Evolutionary conservation across 1,139 yeast species (phyloP).

Genomic region (Diutina catenulata): DNA sequence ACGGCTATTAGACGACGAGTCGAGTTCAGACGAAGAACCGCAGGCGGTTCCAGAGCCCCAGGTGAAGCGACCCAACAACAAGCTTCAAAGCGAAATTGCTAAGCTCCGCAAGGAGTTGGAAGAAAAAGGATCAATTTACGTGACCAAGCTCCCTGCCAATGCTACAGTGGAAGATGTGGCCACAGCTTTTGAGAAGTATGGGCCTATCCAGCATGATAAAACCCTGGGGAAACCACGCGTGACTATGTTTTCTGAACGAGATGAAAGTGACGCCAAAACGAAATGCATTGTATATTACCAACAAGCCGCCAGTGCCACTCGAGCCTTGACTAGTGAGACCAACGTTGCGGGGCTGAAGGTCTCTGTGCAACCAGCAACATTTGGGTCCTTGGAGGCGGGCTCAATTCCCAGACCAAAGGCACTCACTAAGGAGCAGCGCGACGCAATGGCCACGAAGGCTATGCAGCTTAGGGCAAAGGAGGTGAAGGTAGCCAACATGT

Average conservation of each 20-base stretch:
- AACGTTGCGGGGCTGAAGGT: too few relatives aligned
- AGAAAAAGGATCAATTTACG: neutral
- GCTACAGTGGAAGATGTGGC: neutral
- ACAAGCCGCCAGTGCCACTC: neutral
- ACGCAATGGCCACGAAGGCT: too few relatives aligned
- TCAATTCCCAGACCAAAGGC: too few relatives aligned
- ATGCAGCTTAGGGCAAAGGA: neutral
- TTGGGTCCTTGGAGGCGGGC: too few relatives aligned
- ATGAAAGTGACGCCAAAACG: neutral
- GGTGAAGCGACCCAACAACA: too few relatives aligned
- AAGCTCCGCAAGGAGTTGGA: constrained; percentile 2
- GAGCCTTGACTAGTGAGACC: constrained; percentile 1
- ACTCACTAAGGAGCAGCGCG: too few relatives aligned
- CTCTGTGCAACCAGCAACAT: too few relatives aligned
- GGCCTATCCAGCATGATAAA: neutral
- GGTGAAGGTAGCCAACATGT: neutral
- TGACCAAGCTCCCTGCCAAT: neutral
- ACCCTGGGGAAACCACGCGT: neutral
- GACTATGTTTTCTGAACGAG: neutral
- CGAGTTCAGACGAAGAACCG: too few relatives aligned
- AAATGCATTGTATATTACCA: constrained; percentile 3
- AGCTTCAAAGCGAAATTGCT: constrained; percentile 3
- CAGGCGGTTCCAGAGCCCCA: too few relatives aligned
- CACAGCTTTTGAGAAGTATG: constrained; percentile 1
- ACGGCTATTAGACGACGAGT: too few relatives aligned